phyloP scores from a whole-genome alignment of 1,284 basidiomycete genomes.

The Cryptococcus floricola region DNA sequence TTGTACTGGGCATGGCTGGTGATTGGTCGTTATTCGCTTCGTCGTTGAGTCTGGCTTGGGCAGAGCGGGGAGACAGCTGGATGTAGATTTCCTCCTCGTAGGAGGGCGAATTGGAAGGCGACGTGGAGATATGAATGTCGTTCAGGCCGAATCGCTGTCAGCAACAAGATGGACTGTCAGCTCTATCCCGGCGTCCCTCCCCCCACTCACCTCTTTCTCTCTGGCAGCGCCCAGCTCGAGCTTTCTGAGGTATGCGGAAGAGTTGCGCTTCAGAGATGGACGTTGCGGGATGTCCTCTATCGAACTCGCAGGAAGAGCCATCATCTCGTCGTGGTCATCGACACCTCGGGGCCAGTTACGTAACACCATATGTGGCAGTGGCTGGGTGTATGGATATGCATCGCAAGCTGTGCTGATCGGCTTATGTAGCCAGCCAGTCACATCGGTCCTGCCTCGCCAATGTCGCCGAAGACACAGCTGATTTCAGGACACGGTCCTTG shows the following conservation, averaged over 20 bases:
- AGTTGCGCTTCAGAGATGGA: not conserved
- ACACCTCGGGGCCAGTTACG: no score
- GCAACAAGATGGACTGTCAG: not conserved
- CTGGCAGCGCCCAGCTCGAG: slow-evolving; percentile 11
- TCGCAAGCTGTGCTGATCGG: no score
- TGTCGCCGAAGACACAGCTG: no score
- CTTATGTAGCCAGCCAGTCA: no score
- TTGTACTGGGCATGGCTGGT: slow-evolving; percentile 4
- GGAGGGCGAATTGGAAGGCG: not conserved
- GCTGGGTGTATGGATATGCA: no score
- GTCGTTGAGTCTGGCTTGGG: not conserved
- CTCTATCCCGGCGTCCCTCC: not conserved
- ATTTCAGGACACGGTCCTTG: no score
- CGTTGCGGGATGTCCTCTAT: not conserved
- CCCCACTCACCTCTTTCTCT: slow-evolving; percentile 12
- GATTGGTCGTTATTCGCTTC: not conserved
- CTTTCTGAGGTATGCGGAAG: slow-evolving; percentile 3
- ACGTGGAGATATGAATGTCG: slow-evolving; percentile 15
- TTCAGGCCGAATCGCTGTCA: slow-evolving; percentile 18
- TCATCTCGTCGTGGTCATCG: no score
- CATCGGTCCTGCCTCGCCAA: no score
- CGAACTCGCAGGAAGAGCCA: no score
- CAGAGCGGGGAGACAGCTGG: slow-evolving; percentile 1
- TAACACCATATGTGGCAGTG: no score
- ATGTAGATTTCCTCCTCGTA: slow-evolving; percentile 11